Conservation (phyloP, 108 stramenopile species). For the Chaetoceros muelleri region DNA sequence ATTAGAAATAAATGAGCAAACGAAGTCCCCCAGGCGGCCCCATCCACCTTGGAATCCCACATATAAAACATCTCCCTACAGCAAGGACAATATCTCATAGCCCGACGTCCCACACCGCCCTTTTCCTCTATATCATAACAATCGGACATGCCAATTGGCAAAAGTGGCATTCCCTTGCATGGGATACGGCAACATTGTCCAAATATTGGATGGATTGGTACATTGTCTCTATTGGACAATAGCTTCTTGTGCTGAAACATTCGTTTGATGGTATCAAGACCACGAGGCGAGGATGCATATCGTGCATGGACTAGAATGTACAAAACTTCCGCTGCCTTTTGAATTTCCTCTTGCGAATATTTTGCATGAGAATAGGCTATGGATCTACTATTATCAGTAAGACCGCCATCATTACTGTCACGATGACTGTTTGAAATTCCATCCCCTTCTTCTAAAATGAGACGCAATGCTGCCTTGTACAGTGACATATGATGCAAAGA, state of each 20-base stretch:
- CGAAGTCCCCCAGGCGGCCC: no score
- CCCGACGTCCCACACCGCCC: no score
- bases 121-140: no score
- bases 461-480: conserved; percentile 16
- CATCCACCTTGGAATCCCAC: no score
- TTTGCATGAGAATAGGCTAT: conserved; percentile 7
- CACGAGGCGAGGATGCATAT: conserved; percentile 33
- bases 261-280: conserved; percentile 36
- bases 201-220: conserved; percentile 22
- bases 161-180: conserved; percentile 29
- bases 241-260: not conserved
- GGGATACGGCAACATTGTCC: conserved; percentile 29
- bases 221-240: not conserved
- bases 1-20: no score
- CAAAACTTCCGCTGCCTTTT: conserved; percentile 35
- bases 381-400: conserved; percentile 4
- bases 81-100: no score
- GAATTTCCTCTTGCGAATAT: conserved; percentile 12
- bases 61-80: no score
- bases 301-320: conserved; percentile 41
- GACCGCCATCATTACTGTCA: not conserved
- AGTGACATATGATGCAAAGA: not conserved
- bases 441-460: conserved; percentile 24
- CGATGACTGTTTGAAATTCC: not conserved
- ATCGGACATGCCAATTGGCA: conserved; percentile 29